Evolutionary conservation across 352 stramenopile genomes (phyloP).

Genomic region (Globisporangium okanoganense): DNA sequence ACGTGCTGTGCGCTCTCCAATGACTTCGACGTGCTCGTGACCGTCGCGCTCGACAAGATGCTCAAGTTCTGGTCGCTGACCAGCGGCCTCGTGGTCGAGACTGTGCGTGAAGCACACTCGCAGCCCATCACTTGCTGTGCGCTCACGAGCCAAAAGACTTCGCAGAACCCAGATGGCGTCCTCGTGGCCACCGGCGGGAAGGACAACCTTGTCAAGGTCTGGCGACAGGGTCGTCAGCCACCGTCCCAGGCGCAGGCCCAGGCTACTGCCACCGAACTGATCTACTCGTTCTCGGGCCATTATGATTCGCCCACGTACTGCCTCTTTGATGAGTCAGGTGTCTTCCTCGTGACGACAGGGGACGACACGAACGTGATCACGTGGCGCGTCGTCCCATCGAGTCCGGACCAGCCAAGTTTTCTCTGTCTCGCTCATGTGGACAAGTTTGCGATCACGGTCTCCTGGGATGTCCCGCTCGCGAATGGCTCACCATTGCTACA

Average conservation of each 20-base stretch:
- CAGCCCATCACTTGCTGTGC: constrained; percentile 48
- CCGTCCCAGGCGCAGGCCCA: background rate
- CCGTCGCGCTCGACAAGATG: constrained; percentile 39
- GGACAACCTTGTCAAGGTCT: constrained; percentile 69
- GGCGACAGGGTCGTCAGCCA: constrained; percentile 18
- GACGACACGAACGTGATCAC: constrained; percentile 45
- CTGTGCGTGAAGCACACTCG: constrained; percentile 37
- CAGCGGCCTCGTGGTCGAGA: constrained; percentile 28
- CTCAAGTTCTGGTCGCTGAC: constrained; percentile 46
- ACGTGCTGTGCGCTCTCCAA: constrained; percentile 36
- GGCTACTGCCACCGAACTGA: constrained; percentile 20
- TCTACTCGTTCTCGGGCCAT: constrained; percentile 47
- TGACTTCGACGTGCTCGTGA: constrained; percentile 39
- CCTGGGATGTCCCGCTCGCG: constrained; percentile 45
- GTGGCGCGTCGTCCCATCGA: constrained; percentile 50
- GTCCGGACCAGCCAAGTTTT: constrained; percentile 31
- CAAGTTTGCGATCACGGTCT: constrained; percentile 44
- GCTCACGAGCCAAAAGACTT: constrained; percentile 23
- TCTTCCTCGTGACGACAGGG: constrained; percentile 51
- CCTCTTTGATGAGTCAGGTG: constrained; percentile 36
- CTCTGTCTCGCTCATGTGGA: constrained; percentile 28
- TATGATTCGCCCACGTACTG: constrained; percentile 36
- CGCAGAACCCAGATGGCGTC: constrained; percentile 17
- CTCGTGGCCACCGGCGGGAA: constrained; percentile 49
- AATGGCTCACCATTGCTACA: constrained; percentile 51